A percentile compares a stretch with the other conserved stretches of the same genome.
These are phyloP conservation scores for Lachancea sp. DNA, from an alignment of 805 yeast genomes.

Conservation along the genomic window DNA sequence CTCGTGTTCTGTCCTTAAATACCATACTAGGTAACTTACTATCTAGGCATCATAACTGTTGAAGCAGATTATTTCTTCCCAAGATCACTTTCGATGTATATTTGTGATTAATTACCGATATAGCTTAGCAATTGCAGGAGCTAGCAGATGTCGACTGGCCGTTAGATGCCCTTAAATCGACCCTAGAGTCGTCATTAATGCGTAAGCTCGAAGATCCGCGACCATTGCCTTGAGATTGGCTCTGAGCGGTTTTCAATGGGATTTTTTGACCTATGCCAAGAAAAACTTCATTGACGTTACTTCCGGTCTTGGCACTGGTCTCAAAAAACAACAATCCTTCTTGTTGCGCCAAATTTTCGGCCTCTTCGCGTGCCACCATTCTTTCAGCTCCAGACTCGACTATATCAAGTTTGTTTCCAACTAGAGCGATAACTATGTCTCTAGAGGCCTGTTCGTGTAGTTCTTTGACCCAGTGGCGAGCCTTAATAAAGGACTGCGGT, in stretches of 20 bases:
- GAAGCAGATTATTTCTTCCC: background rate
- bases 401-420: conserved; percentile 87
- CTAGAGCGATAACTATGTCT: conserved; percentile 85
- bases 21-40: background rate
- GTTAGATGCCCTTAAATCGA: conserved; percentile 29
- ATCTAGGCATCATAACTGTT: background rate
- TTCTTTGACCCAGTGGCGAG: conserved; percentile 97
- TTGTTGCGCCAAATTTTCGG: conserved; percentile 79
- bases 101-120: background rate
- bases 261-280: conserved; percentile 83
- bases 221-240: conserved; percentile 13
- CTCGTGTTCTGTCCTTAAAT: background rate
- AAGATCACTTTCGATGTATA: background rate
- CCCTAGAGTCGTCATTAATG: conserved; percentile 28
- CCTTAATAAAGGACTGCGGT: conserved; percentile 90
- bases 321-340: conserved; percentile 88
- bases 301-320: conserved; percentile 87
- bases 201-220: conserved; percentile 19
- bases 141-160: conserved; percentile 25
- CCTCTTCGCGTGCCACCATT: conserved; percentile 82
- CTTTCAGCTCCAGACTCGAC: conserved; percentile 47
- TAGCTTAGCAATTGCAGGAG: conserved; percentile 31
- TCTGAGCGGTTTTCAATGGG: conserved; percentile 40
- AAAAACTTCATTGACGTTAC: conserved; percentile 86
- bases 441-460: conserved; percentile 92